These are phyloP conservation scores for Artemisia annua DNA, from an alignment of 129 eudicot genomes.

Conservation along the genomic window DNA sequence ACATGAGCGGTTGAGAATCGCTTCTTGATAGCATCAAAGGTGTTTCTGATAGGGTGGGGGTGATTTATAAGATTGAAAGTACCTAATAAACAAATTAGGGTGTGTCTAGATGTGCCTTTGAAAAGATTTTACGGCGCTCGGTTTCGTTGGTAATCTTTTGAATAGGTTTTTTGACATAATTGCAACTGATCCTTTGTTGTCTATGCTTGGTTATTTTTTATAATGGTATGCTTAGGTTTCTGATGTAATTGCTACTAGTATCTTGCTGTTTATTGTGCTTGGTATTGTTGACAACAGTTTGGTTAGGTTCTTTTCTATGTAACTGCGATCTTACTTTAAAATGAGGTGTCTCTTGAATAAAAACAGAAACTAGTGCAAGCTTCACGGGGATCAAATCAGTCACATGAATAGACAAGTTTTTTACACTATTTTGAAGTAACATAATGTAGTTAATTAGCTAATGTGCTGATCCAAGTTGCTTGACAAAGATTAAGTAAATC, in stretches of 20 bases:
- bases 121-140: too few species aligned
- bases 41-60: neutral
- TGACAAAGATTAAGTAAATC: neutral
- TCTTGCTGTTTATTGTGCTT: conserved; percentile 4
- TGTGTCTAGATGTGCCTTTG: too few species aligned
- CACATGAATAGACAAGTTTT: neutral
- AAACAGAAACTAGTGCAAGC: neutral
- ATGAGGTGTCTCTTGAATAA: conserved; percentile 12
- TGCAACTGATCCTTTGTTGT: too few species aligned
- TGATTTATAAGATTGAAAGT: neutral
- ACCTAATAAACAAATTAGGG: neutral
- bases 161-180: too few species aligned
- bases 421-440: neutral
- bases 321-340: neutral
- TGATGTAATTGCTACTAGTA: neutral
- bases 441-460: neutral
- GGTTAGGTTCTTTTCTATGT: neutral
- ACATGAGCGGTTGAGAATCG: neutral
- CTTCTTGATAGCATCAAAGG: conserved; percentile 14
- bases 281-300: neutral
- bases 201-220: too few species aligned
- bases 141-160: too few species aligned
- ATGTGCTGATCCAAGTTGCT: neutral
- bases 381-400: neutral
- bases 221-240: too few species aligned